A percentile compares a stretch with the other conserved stretches of the same genome.
phyloP scores from a whole-genome alignment of 805 yeast genomes.

The Candida succiphila region DNA sequence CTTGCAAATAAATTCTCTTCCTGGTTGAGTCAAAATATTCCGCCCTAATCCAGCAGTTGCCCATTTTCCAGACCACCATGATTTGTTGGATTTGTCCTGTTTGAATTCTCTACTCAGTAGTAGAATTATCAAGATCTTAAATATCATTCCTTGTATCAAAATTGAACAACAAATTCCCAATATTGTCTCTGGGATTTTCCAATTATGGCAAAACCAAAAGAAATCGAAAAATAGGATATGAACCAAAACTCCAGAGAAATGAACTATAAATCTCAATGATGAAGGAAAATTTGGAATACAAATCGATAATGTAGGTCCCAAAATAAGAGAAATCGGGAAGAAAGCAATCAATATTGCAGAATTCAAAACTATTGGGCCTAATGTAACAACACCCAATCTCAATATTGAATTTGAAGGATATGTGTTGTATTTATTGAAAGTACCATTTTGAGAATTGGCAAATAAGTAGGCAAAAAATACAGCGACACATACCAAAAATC shows the following conservation, averaged over 20 bases:
- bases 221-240: constrained; percentile 50
- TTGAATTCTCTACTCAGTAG: constrained; percentile 54
- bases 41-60: constrained; percentile 51
- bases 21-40: constrained; percentile 50
- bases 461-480: constrained; percentile 40
- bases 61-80: constrained; percentile 83
- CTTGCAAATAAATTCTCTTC: constrained; percentile 55
- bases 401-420: constrained; percentile 30
- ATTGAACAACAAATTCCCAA: constrained; percentile 50
- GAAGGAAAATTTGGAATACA: constrained; percentile 37
- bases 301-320: constrained; percentile 41
- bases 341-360: constrained; percentile 27
- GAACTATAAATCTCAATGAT: constrained; percentile 46
- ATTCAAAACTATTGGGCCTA: constrained; percentile 39
- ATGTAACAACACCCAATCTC: constrained; percentile 32
- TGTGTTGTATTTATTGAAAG: constrained; percentile 9
- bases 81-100: constrained; percentile 48
- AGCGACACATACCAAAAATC: constrained; percentile 22
- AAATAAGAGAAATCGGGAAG: constrained; percentile 32
- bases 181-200: constrained; percentile 50
- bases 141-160: constrained; percentile 47
- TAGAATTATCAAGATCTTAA: constrained; percentile 38
- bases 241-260: constrained; percentile 38
- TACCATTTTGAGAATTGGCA: constrained; percentile 39
- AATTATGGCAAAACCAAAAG: constrained; percentile 59